Base-by-base conservation (phyloP, 2,329 filamentous ascomycete species). In the Claviceps sp. region DNA sequence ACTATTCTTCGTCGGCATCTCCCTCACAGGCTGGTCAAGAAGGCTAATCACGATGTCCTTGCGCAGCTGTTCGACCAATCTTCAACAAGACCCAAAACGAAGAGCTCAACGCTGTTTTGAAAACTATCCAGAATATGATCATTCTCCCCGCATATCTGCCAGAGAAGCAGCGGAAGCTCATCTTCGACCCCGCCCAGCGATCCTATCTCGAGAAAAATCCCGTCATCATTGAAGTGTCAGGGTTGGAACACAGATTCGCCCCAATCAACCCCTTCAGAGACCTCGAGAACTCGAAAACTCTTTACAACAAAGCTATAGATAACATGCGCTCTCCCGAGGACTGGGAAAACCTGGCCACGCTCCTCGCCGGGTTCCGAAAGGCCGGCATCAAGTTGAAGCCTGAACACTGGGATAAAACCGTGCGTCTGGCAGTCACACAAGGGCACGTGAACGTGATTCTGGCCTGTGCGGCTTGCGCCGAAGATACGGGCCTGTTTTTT, bases 61-160 rank as follows among this genome's bases (percentile, higher is more conserved):
- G 29, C 45, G 5, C 49, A 70, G 67, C 57, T 45, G 57, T 69
- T 51, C 61, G 61, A 49, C 62, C 62, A 54, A 64, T 75, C 52
- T 82, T 82, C 60, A 62, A 67, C 7, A 68, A 71, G 50, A 74
- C 77, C 4, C 76, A 76, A 14, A 75, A 75, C 44, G 56, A 69
- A 22, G 68, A 78, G 51, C 73, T 86, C 54, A 74, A 83, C 62
- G 53, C 63, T 13, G 60, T 74, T 36, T 74, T 86, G 54, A 62
- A 65, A 42, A 64, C 60, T 22, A 73, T 85, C 61, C 78, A 81
- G 56, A 66, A 73, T 45, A 76, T 76, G 57, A 73, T 82, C 63
- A 76, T 85, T 62, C 66, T 85, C 43, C 81, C 81, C n/a, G 66
- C 72, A 36, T 77, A 80, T 61, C 76, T 86, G 29, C 70, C 74